Base-by-base conservation (phyloP, 495 filamentous ascomycete genomes). In the Glonium stellatum region DNA sequence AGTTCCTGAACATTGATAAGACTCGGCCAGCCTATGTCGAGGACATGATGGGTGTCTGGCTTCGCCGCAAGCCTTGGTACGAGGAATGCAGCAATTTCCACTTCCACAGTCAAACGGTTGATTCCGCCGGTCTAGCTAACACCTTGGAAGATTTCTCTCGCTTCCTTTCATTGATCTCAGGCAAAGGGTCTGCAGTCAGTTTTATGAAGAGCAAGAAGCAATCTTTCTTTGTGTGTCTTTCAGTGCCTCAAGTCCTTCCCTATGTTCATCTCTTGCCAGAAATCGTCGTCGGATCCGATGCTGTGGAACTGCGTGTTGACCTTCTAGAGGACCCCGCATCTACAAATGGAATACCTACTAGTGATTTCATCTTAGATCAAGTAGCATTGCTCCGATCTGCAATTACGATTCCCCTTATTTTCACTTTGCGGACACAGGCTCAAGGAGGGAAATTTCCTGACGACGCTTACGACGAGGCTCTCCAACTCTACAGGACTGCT, bases 361-460 rank as follows among this genome's bases (percentile, higher is more conserved):
- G 80, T 11, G 89, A 95, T 57, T 96, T 86, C 60, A 81, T 97
- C 34, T 80, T 84, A 36, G 83, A 86, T 47, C 91, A 97, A 65
- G 77, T 97, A 27, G 84, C 92, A 1, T 79, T 92, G 54, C 80
- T 97, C 11, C 83, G 91, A 51, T 84, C 84, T 18, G 78, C 78
- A 15, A 83, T 84, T n/a, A 76, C 83, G n/a, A 77, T 95, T 18
- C 93, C 93, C 18, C 75, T 97, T 15, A 91, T 99, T 66, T 99
- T 95, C 77, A 97, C 93, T 0, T 79, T 99, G 10, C 85, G 93
- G 19, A 96, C 90, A 3, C 76, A 82, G 61, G 83, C 83, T 58
- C 93, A 98, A 72, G 93, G 93, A 10, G 93, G 93, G 37, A 83
- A 79, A 59, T 97, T 96, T 75, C 90, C 88, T 0, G 90, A 97